These are phyloP conservation scores for Thinopyrum elongatum DNA, from an alignment of 176 grass and related monocot genomes.

Conservation along the genomic window DNA sequence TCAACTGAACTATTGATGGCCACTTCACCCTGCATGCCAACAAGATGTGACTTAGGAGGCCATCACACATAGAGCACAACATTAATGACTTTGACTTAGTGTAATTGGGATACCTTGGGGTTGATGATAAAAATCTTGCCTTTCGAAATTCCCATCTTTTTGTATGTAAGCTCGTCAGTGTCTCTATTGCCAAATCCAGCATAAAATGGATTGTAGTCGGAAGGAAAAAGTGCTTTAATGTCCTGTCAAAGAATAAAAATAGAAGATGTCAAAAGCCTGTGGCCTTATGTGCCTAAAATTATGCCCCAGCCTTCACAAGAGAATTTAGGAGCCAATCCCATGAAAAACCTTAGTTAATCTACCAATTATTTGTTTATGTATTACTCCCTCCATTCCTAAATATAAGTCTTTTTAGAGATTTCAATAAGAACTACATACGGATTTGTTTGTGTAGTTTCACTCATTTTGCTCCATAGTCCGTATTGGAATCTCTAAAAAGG, in stretches of 20 bases:
- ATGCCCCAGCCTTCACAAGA: not conserved
- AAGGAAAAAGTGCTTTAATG: conserved; percentile 95
- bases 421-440: no score
- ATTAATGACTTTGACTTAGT: not conserved
- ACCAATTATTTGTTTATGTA: conserved; percentile 9
- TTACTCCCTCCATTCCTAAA: no score
- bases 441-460: no score
- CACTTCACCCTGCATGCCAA: conserved; percentile 75
- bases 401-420: no score
- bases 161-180: conserved; percentile 95
- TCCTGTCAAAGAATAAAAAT: conserved; percentile 59
- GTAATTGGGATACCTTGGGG: conserved; percentile 66
- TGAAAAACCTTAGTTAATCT: not conserved
- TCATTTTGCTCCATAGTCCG: no score
- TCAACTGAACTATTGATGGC: conserved; percentile 89
- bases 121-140: conserved; percentile 99
- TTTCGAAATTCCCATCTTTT: conserved; percentile 94
- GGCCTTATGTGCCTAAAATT: not conserved
- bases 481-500: no score
- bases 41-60: conserved; percentile 5
- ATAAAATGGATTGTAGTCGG: conserved; percentile 98
- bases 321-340: not conserved
- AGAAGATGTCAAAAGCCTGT: not conserved
- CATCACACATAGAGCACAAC: not conserved
- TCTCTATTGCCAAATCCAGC: conserved; percentile 99